Conservation (phyloP, 805 yeast species). For the Pichia ethanolica region DNA sequence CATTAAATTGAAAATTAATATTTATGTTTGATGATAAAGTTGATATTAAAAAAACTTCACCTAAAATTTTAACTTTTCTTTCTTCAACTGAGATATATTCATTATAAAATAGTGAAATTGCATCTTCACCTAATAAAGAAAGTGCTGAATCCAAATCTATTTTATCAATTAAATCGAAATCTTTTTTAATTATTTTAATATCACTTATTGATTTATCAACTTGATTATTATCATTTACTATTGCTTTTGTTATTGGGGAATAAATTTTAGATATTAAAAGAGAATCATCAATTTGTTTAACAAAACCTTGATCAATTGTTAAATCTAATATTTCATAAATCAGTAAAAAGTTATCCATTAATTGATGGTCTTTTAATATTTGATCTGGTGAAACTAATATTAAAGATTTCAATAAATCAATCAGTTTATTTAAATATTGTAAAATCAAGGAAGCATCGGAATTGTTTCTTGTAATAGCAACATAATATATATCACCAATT, state of each 20-base stretch:
- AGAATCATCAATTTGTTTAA: conserved; percentile 53
- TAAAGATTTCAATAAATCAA: conserved; percentile 40
- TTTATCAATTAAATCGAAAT: not conserved
- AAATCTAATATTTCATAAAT: conserved; percentile 77
- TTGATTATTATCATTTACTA: not conserved
- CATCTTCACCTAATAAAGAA: not conserved
- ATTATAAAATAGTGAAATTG: not conserved
- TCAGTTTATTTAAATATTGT: conserved; percentile 67
- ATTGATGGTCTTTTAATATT: not conserved
- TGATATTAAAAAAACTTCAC: conserved; percentile 3
- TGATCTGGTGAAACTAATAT: conserved; percentile 34
- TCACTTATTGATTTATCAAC: not conserved
- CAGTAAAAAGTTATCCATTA: conserved; percentile 58
- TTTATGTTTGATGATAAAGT: conserved; percentile 11
- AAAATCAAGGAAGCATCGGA: conserved; percentile 75
- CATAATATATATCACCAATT: conserved; percentile 60
- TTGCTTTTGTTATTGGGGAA: conserved; percentile 10
- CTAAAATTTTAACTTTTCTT: not conserved
- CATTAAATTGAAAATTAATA: not conserved
- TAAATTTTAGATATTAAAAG: conserved; percentile 30
- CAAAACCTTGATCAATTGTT: conserved; percentile 69
- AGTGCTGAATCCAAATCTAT: not conserved
- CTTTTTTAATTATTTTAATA: not conserved
- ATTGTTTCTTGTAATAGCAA: conserved; percentile 84
- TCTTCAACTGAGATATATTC: not conserved